Base-by-base conservation (phyloP, 345 rosid species). In the Mangifera indica region DNA sequence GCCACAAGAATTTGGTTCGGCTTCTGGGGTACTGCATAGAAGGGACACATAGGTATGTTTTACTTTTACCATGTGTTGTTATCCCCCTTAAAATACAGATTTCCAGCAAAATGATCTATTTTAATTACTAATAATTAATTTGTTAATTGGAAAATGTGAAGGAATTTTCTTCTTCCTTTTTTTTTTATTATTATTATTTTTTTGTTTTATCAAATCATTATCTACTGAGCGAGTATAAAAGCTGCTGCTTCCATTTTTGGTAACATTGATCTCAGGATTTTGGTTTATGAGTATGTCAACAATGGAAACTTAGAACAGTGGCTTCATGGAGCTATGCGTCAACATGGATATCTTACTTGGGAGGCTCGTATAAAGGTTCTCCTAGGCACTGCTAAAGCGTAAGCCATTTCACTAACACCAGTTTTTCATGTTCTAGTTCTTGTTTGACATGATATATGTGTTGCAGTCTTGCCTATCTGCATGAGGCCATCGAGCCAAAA, bases 401-500 rank as follows among this genome's bases (percentile, higher is more conserved):
- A 87, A 81, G 90, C 77, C 51, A n/a, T 45, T 65, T 66, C 11
- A 14, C 49, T 42, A 70, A 44, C 45, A 10, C 60, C 40, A 21
- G 24, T 72, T 77, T 51, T 70, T 7, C 29, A 59, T 56, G 10
- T 59, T 79, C 45, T 37, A 7, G 62, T 69, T 71, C 73, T 59
- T n/a, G 29, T 78, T 48, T 78, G 59, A 44, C 40, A 21, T 52
- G 44, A 26, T 60, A 25, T 55, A 57, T 20, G 63, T 69, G 48
- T 67, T 87, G 89, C 91, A 96, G 99, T 77, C 96, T 96, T 58
- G 94, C 98, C 21, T 96, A 93, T 73, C 85, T 96, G 82, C 99
- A 96, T 45, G 99, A 96, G 84, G 98, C 99, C 60, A 93, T 96
- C 73, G 99, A 96, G 79, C 99, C 99, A 71, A 96, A 96, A 86